These are phyloP conservation scores for Trichothecium roseum DNA, from an alignment of 2,329 filamentous ascomycete genomes.

Conservation along the genomic window DNA sequence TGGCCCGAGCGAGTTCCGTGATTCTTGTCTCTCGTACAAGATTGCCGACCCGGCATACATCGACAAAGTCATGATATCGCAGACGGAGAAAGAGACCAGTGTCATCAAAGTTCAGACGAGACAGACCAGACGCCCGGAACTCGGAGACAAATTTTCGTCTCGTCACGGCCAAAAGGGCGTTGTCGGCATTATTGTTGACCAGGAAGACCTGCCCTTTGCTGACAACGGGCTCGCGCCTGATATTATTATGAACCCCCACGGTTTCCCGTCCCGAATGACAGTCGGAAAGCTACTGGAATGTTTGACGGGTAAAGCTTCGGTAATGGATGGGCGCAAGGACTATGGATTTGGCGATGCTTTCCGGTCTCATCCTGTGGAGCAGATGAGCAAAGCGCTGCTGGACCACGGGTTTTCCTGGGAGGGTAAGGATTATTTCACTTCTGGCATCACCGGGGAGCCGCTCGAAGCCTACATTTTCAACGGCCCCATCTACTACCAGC, in stretches of 20 bases:
- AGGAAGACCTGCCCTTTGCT: slow-evolving; percentile 94
- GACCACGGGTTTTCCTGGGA: slow-evolving; percentile 90
- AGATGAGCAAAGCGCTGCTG: slow-evolving; percentile 79
- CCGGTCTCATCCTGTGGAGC: slow-evolving; percentile 74
- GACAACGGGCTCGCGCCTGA: slow-evolving; percentile 88
- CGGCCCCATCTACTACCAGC: slow-evolving; percentile 98
- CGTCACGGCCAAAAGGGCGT: slow-evolving; percentile 98
- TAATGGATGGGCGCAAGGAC: slow-evolving; percentile 73
- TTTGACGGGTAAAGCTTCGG: slow-evolving; percentile 84
- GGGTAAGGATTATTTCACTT: slow-evolving; percentile 94
- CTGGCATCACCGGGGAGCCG: slow-evolving; percentile 86
- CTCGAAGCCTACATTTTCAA: slow-evolving; percentile 97
- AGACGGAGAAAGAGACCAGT: slow-evolving; percentile 75
- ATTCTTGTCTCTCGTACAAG: slow-evolving; percentile 67
- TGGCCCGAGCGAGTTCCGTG: slow-evolving; percentile 52
- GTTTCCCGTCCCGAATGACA: slow-evolving; percentile 99
- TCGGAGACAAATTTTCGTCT: slow-evolving; percentile 98
- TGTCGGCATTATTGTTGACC: slow-evolving; percentile 89
- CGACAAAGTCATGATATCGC: slow-evolving; percentile 91
- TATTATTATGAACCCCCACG: slow-evolving; percentile 99
- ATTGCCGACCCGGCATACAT: slow-evolving; percentile 80
- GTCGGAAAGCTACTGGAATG: slow-evolving; percentile 97
- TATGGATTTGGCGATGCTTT: slow-evolving; percentile 76
- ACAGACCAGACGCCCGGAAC: slow-evolving; percentile 89
- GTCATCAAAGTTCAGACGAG: slow-evolving; percentile 91